Percentiles rank a stretch among this genome's conserved stretches.
phyloP scores from a whole-genome alignment of 169 alveolate species.

The Plasmodium fragile region DNA sequence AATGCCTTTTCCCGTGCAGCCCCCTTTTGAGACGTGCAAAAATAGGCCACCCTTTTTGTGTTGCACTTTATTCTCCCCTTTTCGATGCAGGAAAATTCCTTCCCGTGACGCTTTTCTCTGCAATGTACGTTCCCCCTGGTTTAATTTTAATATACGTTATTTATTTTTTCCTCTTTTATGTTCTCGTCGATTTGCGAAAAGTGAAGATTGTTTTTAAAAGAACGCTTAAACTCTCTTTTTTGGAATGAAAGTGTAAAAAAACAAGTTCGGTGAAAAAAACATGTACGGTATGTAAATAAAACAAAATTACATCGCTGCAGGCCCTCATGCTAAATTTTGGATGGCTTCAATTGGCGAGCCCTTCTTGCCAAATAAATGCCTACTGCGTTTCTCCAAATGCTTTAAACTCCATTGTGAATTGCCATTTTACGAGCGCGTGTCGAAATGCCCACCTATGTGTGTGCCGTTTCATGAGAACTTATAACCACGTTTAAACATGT shows the following conservation, averaged over 20 bases:
- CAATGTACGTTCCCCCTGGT: not conserved
- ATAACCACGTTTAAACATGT: not conserved
- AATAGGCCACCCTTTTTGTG: not conserved
- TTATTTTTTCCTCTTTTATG: not conserved
- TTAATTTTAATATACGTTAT: not conserved
- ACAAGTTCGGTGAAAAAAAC: not conserved
- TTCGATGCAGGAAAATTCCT: not conserved
- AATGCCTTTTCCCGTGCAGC: not conserved
- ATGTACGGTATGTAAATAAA: not conserved
- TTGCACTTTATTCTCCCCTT: not conserved
- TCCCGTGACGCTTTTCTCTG: not conserved
- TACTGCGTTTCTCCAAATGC: not conserved
- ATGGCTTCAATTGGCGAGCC: not conserved
- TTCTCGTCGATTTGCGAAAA: not conserved
- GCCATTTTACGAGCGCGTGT: not conserved
- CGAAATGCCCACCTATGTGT: not conserved
- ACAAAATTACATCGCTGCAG: not conserved
- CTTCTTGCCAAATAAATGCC: not conserved
- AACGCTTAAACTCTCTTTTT: not conserved
- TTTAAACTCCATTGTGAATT: not conserved
- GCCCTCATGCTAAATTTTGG: not conserved
- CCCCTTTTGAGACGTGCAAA: not conserved
- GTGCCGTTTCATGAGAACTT: not conserved
- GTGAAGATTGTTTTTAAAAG: not conserved
- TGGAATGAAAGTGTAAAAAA: not conserved